Evolutionary conservation across 1,139 yeast species (phyloP).

Genomic region (Geotrichum reessii): DNA sequence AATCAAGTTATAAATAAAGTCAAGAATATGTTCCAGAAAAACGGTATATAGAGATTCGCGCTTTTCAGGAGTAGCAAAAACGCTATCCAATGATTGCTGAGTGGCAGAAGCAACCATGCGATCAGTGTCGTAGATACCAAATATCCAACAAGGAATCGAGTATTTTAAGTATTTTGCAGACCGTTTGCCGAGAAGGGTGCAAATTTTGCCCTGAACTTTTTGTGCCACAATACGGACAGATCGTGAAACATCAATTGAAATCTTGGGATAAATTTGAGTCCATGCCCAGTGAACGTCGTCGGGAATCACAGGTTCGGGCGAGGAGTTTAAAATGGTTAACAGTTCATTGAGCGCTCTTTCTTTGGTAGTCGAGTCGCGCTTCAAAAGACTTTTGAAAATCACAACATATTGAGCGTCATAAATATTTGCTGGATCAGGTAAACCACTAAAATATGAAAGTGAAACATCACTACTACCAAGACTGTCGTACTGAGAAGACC

Average conservation of each 20-base stretch:
- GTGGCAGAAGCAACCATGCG: constrained; percentile 52
- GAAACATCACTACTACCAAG: constrained; percentile 58
- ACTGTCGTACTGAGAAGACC: constrained; percentile 8
- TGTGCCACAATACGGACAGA: constrained; percentile 58
- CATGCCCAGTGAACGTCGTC: constrained; percentile 57
- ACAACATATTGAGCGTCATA: constrained; percentile 54
- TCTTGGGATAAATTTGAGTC: constrained; percentile 76
- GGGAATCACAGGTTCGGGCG: constrained; percentile 29
- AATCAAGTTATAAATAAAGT: constrained; percentile 49
- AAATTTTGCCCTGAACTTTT: constrained; percentile 53
- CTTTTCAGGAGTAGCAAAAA: constrained; percentile 58
- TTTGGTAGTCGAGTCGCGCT: constrained; percentile 76
- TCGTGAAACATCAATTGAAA: constrained; percentile 66
- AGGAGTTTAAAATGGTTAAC: constrained; percentile 22
- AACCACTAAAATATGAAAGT: constrained; percentile 67
- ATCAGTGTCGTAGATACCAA: constrained; percentile 68
- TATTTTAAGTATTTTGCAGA: constrained; percentile 62
- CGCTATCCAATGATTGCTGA: constrained; percentile 42
- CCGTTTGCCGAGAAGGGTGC: constrained; percentile 51
- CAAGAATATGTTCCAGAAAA: constrained; percentile 52
- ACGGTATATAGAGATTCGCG: constrained; percentile 56
- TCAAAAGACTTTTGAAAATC: constrained; percentile 65
- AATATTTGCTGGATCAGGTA: constrained; percentile 65
- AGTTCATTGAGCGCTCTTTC: constrained; percentile 72
- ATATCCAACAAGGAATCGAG: constrained; percentile 65